Base-by-base conservation (phyloP, 2,329 filamentous ascomycete species). In the Penicillium sclerotiorum region DNA sequence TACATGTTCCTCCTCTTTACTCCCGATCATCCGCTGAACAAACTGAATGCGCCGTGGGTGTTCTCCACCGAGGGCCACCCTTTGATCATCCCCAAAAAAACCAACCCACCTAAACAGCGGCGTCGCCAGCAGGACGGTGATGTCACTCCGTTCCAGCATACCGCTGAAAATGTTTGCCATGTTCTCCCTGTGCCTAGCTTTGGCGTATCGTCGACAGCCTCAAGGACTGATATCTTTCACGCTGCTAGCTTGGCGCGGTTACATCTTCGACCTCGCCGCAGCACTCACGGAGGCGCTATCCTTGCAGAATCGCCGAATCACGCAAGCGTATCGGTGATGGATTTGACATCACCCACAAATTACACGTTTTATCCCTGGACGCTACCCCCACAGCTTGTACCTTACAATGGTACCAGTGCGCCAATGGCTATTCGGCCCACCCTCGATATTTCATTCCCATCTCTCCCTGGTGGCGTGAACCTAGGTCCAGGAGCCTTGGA, bases 31-130 rank as follows among this genome's bases (percentile, higher is more conserved):
- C 90, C 92, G 0, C 75, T 99, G 35, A 97, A 97, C 70, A 86
- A 84, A 17, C 75, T 95, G 32, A 94, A 97, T 70, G 85, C 86
- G 0, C 85, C 92, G 0, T 95, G 88, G 68, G 93, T 99, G 12
- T 97, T 99, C 68, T 94, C 89, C 0, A 99, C 94, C 0, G 94
- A 99, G 72, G 94, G 93, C 0, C 94, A 99, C 70, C 94, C 94
- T 3, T 77, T 99, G 37, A 80, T 97, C 35, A 87, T 99, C 45
- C 92, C 92, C 11, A 78, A 76, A 49, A 74, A 71, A 52, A 58
- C 67, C 18, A 56, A 49, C 12, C 22, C 55, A 8, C 25, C 18
- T 21, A 27, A 40, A 2, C 30, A 15, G 18, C 32, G 37, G 2
- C 38, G 39, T 15, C 30, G 18, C 38, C 50, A 54, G 36, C 58